Evolutionary conservation across 2,329 filamentous ascomycete genomes (phyloP).

Genomic region (Penicillium sp.): DNA sequence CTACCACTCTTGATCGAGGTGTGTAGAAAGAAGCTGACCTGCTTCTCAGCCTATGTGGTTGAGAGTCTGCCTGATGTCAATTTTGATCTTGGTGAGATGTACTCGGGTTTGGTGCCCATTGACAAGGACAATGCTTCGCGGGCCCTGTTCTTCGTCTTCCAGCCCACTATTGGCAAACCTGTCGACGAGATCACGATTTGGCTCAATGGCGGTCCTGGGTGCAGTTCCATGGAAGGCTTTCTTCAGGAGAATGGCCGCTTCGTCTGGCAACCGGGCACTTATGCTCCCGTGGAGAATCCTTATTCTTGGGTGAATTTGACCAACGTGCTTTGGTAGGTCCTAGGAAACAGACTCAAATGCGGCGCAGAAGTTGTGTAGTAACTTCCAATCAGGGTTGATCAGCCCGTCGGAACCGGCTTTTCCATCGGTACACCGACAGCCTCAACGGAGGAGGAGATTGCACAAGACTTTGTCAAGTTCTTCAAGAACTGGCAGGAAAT

Average conservation of each 20-base stretch:
- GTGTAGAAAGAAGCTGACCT: neutral
- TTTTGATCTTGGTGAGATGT: constrained; percentile 61
- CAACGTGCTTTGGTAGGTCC: constrained; percentile 72
- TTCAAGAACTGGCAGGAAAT: constrained; percentile 74
- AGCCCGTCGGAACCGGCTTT: constrained; percentile 63
- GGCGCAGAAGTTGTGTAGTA: neutral
- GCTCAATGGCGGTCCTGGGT: constrained; percentile 56
- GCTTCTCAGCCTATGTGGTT: constrained; percentile 56
- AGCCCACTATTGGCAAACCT: constrained; percentile 45
- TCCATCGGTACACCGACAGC: constrained; percentile 64
- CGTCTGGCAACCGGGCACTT: constrained; percentile 67
- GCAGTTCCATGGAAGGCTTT: constrained; percentile 63
- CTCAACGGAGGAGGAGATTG: constrained; percentile 64
- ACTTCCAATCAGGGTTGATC: constrained; percentile 26
- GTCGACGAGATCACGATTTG: constrained; percentile 45
- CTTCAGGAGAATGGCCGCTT: constrained; percentile 77
- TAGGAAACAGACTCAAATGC: neutral
- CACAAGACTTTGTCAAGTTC: constrained; percentile 70
- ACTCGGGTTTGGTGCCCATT: constrained; percentile 55
- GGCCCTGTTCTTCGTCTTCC: constrained; percentile 51
- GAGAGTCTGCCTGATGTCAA: constrained; percentile 65
- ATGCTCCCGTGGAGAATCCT: constrained; percentile 61
- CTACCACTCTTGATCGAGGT: neutral
- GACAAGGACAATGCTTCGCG: constrained; percentile 46
- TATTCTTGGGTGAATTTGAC: constrained; percentile 75